Conservation (phyloP, 2,329 filamentous ascomycete species). For the Plectosphaerella plurivora region DNA sequence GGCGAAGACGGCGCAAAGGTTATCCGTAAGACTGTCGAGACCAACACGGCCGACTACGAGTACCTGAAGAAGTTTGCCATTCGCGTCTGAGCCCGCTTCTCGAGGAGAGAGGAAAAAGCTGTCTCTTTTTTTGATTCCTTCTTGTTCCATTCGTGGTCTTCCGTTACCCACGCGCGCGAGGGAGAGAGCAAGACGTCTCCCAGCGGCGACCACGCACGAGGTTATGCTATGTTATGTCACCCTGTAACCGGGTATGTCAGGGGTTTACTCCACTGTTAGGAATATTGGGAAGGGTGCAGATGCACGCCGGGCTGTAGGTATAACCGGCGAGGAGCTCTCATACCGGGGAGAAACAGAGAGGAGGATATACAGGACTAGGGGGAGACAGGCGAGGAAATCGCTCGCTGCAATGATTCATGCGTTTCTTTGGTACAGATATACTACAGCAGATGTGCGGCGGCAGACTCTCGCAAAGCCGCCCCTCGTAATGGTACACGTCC, state of each 20-base stretch:
- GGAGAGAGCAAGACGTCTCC: no score
- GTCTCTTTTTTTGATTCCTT: not conserved
- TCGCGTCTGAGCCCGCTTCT: slow-evolving; percentile 37
- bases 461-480: not conserved
- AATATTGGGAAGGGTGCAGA: no score
- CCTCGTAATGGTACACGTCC: not conserved
- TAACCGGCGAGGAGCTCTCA: not conserved
- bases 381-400: not conserved
- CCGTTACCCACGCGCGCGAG: not conserved
- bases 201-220: no score
- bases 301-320: not conserved
- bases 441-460: not conserved
- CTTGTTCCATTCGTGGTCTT: not conserved
- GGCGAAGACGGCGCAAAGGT: slow-evolving; percentile 65
- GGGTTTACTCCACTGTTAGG: no score
- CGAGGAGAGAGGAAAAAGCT: no score
- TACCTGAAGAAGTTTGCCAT: slow-evolving; percentile 76
- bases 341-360: not conserved
- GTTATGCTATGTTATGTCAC: no score
- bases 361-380: not conserved
- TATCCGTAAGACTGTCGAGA: slow-evolving; percentile 67
- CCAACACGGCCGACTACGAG: slow-evolving; percentile 71
- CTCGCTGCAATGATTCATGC: not conserved
- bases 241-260: no score
- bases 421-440: not conserved